phyloP scores from a whole-genome alignment of 2,329 filamentous ascomycete genomes.

The Leptographium radiaticola region DNA sequence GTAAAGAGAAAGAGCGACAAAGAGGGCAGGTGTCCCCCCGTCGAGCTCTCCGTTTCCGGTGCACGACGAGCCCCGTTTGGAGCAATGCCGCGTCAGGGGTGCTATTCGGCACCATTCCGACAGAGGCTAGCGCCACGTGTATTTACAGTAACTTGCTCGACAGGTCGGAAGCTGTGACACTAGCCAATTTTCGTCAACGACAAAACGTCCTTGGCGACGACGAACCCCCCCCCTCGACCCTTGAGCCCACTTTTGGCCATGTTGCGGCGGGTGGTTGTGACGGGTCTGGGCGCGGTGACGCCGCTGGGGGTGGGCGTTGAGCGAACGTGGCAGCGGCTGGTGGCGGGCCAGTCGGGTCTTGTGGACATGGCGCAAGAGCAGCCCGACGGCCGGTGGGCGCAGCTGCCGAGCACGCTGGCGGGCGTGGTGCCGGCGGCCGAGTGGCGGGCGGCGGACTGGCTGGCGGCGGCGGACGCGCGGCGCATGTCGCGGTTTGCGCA shows the following conservation, averaged over 20 bases:
- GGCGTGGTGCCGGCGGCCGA: constrained; percentile 53
- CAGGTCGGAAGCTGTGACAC: too few relatives aligned
- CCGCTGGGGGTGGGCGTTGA: constrained; percentile 71
- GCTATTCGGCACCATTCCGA: background rate
- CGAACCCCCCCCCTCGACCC: background rate
- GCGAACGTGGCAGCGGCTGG: constrained; percentile 66
- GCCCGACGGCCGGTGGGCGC: constrained; percentile 45
- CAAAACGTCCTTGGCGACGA: too few relatives aligned
- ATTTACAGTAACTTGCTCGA: too few relatives aligned
- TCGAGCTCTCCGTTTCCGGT: background rate
- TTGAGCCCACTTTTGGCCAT: background rate
- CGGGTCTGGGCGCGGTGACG: constrained; percentile 68
- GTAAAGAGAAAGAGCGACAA: too few relatives aligned
- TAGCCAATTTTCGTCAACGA: too few relatives aligned
- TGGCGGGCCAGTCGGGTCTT: constrained; percentile 71
- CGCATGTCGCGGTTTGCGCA: constrained; percentile 88
- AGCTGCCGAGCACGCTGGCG: constrained; percentile 73
- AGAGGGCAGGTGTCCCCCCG: background rate
- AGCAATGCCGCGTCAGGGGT: background rate
- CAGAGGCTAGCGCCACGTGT: too few relatives aligned
- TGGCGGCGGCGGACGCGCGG: constrained; percentile 42
- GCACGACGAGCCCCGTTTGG: constrained; percentile 1
- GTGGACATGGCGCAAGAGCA: constrained; percentile 53
- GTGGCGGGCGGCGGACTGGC: constrained; percentile 40
- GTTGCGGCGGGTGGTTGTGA: constrained; percentile 64